phyloP scores from a whole-genome alignment of 179 eudicot genomes.

The Vitellaria paradoxa region DNA sequence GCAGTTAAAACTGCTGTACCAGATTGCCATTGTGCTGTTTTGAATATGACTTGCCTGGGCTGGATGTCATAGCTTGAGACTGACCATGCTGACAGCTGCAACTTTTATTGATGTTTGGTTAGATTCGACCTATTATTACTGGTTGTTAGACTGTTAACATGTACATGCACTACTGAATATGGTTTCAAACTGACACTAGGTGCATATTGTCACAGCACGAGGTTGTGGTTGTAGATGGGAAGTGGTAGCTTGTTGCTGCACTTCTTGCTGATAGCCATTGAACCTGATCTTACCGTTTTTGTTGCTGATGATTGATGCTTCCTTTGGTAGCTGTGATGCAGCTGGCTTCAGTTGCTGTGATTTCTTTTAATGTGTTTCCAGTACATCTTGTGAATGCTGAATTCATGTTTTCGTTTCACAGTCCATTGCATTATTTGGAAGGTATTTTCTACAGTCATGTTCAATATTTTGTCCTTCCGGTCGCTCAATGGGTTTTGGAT shows the following conservation, averaged over 20 bases:
- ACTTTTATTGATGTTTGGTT: constrained; percentile 6
- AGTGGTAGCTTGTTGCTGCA: constrained; percentile 25
- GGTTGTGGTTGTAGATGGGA: constrained; percentile 28
- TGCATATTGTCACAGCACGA: constrained; percentile 24
- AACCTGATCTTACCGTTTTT: constrained; percentile 9
- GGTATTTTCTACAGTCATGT: not conserved
- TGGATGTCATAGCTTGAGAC: not conserved
- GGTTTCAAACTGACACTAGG: constrained; percentile 19
- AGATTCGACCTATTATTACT: not conserved
- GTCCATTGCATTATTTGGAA: not conserved
- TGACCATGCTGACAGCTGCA: not conserved
- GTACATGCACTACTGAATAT: not conserved
- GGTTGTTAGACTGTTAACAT: not conserved
- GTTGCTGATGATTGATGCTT: constrained; percentile 13
- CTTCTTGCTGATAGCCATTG: constrained; percentile 23
- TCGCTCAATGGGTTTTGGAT: not conserved
- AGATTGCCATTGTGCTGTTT: not conserved
- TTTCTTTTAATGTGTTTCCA: constrained; percentile 8
- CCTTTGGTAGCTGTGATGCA: constrained; percentile 24
- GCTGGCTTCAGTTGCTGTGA: constrained; percentile 15
- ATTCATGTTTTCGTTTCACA: not conserved
- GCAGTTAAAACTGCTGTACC: constrained; percentile 6
- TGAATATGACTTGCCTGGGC: not conserved
- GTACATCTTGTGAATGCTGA: constrained; percentile 6
- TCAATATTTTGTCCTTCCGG: not conserved